Base-by-base conservation (phyloP, 805 yeast species). In the Sugiyamaella mastotermitis region DNA sequence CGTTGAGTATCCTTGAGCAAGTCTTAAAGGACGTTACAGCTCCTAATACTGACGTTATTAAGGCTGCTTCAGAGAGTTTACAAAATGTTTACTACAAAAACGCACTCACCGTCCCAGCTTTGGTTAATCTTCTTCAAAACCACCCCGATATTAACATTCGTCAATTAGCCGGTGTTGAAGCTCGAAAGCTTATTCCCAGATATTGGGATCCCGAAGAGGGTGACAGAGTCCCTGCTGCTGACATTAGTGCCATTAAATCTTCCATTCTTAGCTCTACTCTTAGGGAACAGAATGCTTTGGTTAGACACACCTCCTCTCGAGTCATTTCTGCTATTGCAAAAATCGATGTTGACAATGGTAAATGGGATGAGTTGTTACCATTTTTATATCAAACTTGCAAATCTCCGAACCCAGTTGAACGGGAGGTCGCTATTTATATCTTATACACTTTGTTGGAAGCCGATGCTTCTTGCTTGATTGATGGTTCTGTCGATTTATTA, bases 81-180 rank as follows among this genome's bases (percentile, higher is more conserved):
- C 76, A 80, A 55, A 70, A 76, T 47, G 87, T 83, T 37, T 79
- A 80, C 60, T 87, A 83, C 65, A 66, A 74, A 42, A 75, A 78
- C 51, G 75, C 84, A 19, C 66, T 73, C 50, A 74, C 90, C 14
- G 71, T 90, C 43, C 92, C 95, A 14, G 80, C 95, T 8, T 69
- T 90, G 58, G 68, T 90, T 51, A 92, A 84, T 54, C 75, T 92
- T 44, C 70, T 86, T 55, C 87, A 83, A 61, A 71, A 69, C 49
- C 78, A 80, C 50, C 64, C 71, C 28, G 79, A 79, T 52, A 80
- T 74, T 47, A 83, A 83, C 53, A 59, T 88, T 51, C 82, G 84
- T 55, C 95, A 87, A 62, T 71, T 92, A 45, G 94, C 97, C n/a
- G 94, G 96, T 45, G 95, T 92, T 46, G 98, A 92, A 66, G 86